Evolutionary conservation across 257 asterid genomes (phyloP).

Genomic region (Coffea eugenioides): DNA sequence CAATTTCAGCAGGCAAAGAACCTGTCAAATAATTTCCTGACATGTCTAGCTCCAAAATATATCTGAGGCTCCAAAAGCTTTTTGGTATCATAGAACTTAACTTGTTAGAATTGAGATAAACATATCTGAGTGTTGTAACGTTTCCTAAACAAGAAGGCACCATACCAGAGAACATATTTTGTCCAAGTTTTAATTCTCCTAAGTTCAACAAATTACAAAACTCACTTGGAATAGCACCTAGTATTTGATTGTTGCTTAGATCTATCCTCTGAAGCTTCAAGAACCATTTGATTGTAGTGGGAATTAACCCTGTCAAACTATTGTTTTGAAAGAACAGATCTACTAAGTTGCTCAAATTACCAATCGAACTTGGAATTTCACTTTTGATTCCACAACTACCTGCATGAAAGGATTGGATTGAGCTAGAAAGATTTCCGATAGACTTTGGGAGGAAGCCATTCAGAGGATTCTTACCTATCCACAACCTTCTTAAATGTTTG

Average conservation of each 20-base stretch:
- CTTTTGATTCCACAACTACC: not conserved
- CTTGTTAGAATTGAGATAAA: not conserved
- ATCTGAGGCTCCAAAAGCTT: not conserved
- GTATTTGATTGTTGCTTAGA: not conserved
- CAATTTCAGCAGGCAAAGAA: not conserved
- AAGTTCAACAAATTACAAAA: not conserved
- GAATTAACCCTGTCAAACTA: not conserved
- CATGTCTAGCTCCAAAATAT: not conserved
- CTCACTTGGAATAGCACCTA: not conserved
- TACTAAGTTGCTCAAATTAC: not conserved
- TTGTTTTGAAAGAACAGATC: too few species aligned
- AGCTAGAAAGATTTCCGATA: slow-evolving; percentile 23
- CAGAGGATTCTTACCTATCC: not conserved
- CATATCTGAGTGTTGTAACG: not conserved
- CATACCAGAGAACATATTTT: too few species aligned
- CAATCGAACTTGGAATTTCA: slow-evolving; percentile 22
- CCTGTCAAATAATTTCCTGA: slow-evolving; percentile 7
- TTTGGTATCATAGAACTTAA: not conserved
- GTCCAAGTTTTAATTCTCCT: too few species aligned
- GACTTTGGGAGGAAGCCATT: not conserved
- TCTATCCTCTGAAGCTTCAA: not conserved
- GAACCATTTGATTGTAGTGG: not conserved
- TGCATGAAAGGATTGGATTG: not conserved
- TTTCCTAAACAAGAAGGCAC: not conserved
- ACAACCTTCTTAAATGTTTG: not conserved